Percentiles rank a stretch among this genome's conserved stretches.
Evolutionary conservation across 257 asterid species (phyloP).

Genomic region (Henckelia pumila): DNA sequence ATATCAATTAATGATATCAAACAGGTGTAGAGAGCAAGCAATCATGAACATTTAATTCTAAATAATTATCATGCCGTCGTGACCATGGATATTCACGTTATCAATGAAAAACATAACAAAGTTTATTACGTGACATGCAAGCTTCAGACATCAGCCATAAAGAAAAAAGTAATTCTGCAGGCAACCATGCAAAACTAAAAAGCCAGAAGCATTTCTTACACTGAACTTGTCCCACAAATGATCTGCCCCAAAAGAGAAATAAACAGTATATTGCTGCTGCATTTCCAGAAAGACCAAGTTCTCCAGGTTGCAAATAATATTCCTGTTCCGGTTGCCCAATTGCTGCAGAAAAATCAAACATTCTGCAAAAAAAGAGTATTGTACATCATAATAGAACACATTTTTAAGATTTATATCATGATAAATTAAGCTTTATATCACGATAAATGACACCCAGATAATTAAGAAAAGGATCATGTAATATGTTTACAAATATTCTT

Average conservation of each 20-base stretch:
- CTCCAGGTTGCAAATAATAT: constrained; percentile 83
- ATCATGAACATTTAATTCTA: background rate
- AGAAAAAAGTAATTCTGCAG: constrained; percentile 4
- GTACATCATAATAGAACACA: no score
- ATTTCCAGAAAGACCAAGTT: constrained; percentile 51
- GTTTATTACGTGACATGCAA: background rate
- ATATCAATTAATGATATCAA: background rate
- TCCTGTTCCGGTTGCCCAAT: constrained; percentile 82
- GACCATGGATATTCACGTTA: background rate
- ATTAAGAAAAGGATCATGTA: constrained; percentile 12
- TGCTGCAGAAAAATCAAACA: constrained; percentile 70
- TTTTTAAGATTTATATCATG: no score
- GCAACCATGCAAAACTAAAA: constrained; percentile 23
- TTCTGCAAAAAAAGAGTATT: constrained; percentile 47
- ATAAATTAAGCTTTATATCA: constrained; percentile 1
- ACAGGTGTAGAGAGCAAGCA: background rate
- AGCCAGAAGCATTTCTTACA: constrained; percentile 45
- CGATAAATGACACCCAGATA: constrained; percentile 3
- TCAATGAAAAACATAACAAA: background rate
- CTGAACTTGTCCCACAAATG: constrained; percentile 96
- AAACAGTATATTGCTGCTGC: constrained; percentile 83
- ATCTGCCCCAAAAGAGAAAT: constrained; percentile 80
- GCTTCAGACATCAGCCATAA: constrained; percentile 1
- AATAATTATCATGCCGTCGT: background rate
- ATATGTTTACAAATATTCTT: constrained; percentile 10